Percentiles rank a stretch among this genome's conserved stretches.
Evolutionary conservation across 768 basidiomycete genomes (phyloP).

Genomic region (Tulasnella sp.): DNA sequence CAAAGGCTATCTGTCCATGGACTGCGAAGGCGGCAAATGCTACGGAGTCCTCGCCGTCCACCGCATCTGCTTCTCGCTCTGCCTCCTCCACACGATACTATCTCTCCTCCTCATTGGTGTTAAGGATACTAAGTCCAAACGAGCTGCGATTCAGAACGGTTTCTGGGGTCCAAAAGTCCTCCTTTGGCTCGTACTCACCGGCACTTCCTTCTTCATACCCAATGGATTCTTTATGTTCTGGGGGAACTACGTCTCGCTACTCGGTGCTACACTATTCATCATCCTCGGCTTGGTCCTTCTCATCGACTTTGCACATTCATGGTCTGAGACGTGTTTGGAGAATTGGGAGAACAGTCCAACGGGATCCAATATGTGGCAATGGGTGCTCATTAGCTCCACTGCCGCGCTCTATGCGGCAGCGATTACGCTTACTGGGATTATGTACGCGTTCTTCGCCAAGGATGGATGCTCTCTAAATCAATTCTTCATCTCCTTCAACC

Average conservation of each 20-base stretch:
- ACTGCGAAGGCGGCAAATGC: conserved; percentile 77
- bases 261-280: conserved; percentile 92
- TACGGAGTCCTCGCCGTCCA: conserved; percentile 97
- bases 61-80: conserved; percentile 90
- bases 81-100: conserved; percentile 78
- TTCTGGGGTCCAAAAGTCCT: conserved; percentile 99
- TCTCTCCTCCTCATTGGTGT: conserved; percentile 75
- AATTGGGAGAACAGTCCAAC: conserved; percentile 75
- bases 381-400: conserved; percentile 87
- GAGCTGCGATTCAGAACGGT: conserved; percentile 90
- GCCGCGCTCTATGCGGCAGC: conserved; percentile 76
- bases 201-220: conserved; percentile 85
- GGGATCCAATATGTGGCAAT: conserved; percentile 88
- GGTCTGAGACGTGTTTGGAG: conserved; percentile 94
- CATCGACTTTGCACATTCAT: conserved; percentile 96
- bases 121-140: conserved; percentile 79
- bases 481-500: conserved; percentile 96
- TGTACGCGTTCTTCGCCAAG: conserved; percentile 86
- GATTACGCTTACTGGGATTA: conserved; percentile 74
- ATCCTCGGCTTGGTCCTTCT: conserved; percentile 93
- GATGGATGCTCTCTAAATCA: conserved; percentile 83
- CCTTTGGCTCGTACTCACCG: conserved; percentile 73
- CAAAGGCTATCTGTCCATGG: conserved; percentile 97
- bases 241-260: conserved; percentile 85
- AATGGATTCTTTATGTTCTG: conserved; percentile 98